Percentiles rank a stretch among this genome's conserved stretches.
phyloP scores from a whole-genome alignment of 2,329 filamentous ascomycete species.

The Nemania serpens region DNA sequence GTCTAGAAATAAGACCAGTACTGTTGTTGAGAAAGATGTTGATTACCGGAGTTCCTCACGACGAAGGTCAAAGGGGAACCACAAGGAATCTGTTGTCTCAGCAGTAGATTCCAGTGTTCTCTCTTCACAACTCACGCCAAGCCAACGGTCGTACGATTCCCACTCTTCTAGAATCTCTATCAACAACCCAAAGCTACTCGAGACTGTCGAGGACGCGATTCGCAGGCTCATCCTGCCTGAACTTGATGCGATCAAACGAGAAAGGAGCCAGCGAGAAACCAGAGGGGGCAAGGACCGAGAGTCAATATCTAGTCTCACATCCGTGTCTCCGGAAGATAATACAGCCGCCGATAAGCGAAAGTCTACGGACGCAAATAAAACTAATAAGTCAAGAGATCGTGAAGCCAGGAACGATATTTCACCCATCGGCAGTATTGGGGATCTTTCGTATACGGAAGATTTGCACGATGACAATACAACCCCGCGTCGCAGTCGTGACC shows the following conservation, averaged over 20 bases:
- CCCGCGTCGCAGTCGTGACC: conserved; percentile 50
- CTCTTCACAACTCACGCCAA: conserved; percentile 58
- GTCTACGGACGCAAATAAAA: conserved; percentile 58
- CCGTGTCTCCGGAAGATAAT: conserved; percentile 58
- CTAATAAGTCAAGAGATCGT: conserved; percentile 52
- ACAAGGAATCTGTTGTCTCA: conserved; percentile 58
- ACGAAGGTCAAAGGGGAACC: conserved; percentile 56
- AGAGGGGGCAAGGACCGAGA: conserved; percentile 54
- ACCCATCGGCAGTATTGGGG: conserved; percentile 53
- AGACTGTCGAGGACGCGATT: conserved; percentile 93
- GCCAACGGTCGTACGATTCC: conserved; percentile 60
- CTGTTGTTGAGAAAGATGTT: conserved; percentile 52
- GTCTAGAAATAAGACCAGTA: conserved; percentile 57
- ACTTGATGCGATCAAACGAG: conserved; percentile 86
- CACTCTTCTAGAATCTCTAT: conserved; percentile 71
- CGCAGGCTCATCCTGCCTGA: conserved; percentile 88
- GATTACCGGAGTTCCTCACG: conserved; percentile 54
- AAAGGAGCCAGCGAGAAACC: conserved; percentile 78
- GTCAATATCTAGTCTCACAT: conserved; percentile 64
- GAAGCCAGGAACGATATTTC: conserved; percentile 61
- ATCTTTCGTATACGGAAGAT: conserved; percentile 53
- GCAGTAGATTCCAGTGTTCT: conserved; percentile 59
- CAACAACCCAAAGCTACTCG: conserved; percentile 88
- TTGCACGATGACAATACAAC: conserved; percentile 50
- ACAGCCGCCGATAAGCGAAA: conserved; percentile 58